phyloP scores from a whole-genome alignment of 441 rosid genomes.

The Flueggea neowawraea region DNA sequence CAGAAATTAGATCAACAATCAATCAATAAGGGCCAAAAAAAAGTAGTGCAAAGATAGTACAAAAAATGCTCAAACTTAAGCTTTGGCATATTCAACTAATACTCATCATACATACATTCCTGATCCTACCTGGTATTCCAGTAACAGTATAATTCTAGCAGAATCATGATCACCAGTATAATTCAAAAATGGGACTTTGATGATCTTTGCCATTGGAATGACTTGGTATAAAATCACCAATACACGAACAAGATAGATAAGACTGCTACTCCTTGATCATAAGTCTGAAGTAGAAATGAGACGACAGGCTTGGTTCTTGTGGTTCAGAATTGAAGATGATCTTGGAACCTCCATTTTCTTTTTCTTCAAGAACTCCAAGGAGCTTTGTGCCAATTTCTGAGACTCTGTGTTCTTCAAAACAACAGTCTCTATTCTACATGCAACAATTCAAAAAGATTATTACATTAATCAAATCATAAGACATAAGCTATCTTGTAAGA shows the following conservation, averaged over 20 bases:
- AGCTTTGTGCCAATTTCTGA: constrained; percentile 59
- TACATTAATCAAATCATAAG: constrained; percentile 1
- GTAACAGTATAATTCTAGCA: too few relatives aligned
- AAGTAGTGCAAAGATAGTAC: too few relatives aligned
- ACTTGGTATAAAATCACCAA: not conserved
- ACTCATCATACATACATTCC: too few relatives aligned
- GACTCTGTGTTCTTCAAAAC: constrained; percentile 69
- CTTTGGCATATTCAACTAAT: too few relatives aligned
- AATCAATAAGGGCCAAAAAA: too few relatives aligned
- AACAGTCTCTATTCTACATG: constrained; percentile 61
- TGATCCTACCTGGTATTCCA: too few relatives aligned
- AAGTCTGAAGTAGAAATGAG: constrained; percentile 49
- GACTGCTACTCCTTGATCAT: constrained; percentile 35
- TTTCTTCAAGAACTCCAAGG: constrained; percentile 77
- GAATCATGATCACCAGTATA: too few relatives aligned
- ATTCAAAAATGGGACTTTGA: too few relatives aligned
- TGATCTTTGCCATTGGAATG: too few relatives aligned
- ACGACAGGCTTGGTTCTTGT: constrained; percentile 78
- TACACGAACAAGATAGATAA: not conserved
- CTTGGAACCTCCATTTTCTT: constrained; percentile 76
- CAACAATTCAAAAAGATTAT: constrained; percentile 6
- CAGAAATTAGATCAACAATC: too few relatives aligned
- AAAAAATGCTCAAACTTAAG: too few relatives aligned
- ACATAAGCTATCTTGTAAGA: not conserved
- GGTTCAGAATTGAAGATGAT: constrained; percentile 65